These are phyloP conservation scores for Pseudogymnoascus sp. DNA, from an alignment of 2,329 filamentous ascomycete genomes.

Conservation along the genomic window DNA sequence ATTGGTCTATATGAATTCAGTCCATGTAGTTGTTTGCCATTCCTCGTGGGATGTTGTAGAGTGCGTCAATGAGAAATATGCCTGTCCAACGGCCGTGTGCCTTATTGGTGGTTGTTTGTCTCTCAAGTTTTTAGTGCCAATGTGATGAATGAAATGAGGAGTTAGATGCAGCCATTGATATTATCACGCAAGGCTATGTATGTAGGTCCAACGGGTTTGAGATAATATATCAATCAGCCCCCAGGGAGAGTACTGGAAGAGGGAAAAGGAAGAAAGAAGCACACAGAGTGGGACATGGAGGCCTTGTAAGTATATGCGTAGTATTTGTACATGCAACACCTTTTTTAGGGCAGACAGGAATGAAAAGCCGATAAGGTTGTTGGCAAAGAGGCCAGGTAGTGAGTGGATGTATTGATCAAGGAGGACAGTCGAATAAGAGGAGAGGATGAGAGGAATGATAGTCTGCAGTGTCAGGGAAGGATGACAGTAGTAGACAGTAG, in stretches of 20 bases:
- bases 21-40: constrained; percentile 27
- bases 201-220: background rate
- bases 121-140: background rate
- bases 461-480: background rate
- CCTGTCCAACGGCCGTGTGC: background rate
- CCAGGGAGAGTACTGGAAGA: background rate
- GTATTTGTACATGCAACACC: constrained; percentile 1
- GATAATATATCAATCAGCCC: constrained; percentile 6
- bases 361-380: constrained; percentile 5
- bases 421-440: background rate
- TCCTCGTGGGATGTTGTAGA: constrained; percentile 21
- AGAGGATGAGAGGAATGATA: background rate
- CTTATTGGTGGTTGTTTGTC: constrained; percentile 9
- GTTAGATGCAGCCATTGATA: constrained; percentile 10
- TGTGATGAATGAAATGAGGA: constrained; percentile 5
- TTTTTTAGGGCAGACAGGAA: background rate
- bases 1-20: constrained; percentile 23
- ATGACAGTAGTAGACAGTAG: background rate
- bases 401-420: background rate
- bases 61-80: constrained; percentile 1
- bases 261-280: background rate
- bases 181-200: constrained; percentile 7
- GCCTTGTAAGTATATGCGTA: constrained; percentile 2
- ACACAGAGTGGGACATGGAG: background rate
- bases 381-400: constrained; percentile 4